These are phyloP conservation scores for Metroxylon sagu DNA, from an alignment of 176 grass and related monocot genomes.

Conservation along the genomic window DNA sequence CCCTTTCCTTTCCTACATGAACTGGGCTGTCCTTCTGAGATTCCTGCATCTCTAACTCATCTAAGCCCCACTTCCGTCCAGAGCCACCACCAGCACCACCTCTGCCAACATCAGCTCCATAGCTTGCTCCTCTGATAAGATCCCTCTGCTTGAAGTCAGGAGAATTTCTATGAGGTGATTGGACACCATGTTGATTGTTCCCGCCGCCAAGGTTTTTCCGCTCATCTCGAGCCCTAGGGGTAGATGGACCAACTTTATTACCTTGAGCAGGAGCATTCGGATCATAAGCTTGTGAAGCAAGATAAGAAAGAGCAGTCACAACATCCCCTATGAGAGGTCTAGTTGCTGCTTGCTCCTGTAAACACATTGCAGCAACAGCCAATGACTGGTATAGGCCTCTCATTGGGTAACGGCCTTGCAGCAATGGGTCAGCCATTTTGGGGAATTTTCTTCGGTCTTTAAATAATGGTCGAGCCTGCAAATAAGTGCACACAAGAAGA, in stretches of 20 bases:
- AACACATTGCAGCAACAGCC: constrained; percentile 74
- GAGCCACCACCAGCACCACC: background rate
- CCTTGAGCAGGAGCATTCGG: constrained; percentile 1
- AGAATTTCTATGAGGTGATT: constrained; percentile 23
- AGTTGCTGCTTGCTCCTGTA: constrained; percentile 54
- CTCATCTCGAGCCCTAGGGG: constrained; percentile 6
- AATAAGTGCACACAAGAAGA: constrained; percentile 1
- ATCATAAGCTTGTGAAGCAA: constrained; percentile 38
- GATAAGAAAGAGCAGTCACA: constrained; percentile 50
- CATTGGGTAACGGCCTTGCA: constrained; percentile 38
- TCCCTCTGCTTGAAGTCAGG: constrained; percentile 3
- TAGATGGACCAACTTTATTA: constrained; percentile 36
- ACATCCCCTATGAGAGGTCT: constrained; percentile 57
- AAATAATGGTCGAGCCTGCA: constrained; percentile 76
- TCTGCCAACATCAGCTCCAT: background rate
- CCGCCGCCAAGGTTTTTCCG: background rate
- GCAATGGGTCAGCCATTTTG: constrained; percentile 62
- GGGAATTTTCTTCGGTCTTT: constrained; percentile 68
- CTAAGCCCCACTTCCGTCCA: too few species aligned
- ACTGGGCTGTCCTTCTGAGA: too few species aligned
- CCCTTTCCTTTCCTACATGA: too few species aligned
- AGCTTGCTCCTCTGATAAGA: background rate
- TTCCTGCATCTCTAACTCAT: too few species aligned
- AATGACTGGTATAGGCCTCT: constrained; percentile 54
- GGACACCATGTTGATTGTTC: constrained; percentile 15